Evolutionary conservation across 192 early-diverging fungal genomes (phyloP), one percentile per base, ranked within the genome.

Genomic region (Coemansia sp.): DNA sequence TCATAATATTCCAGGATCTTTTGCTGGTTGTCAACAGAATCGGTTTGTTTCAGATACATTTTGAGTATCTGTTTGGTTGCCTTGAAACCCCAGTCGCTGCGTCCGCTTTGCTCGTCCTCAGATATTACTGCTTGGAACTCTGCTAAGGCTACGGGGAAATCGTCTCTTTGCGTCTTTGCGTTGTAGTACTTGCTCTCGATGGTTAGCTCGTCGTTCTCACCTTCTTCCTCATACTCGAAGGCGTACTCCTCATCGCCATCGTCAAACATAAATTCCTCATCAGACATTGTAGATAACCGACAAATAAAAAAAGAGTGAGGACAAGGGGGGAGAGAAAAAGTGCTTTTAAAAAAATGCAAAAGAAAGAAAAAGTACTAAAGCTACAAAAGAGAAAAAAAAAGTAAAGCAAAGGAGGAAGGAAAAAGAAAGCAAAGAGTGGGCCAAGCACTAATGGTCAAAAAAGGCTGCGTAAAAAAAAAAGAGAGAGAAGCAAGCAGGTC

Each of bases 171-270:
- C 12, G 69, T 72, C 45, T 83, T 77, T 55, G 81, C 81, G 62
- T 77, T 78, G 75, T 83, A 83, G 67, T 78, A 83, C 58, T 78
- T 77, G 63, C 66, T 83, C 61, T 83, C 81, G 37, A 78, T 54
- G 5, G 72, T 70, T 14, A 78, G 33, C 9, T 67, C 69, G 32
- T 72, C 69, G 66, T 67, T 66, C 8, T 66, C 60, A 12, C 68
- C 73, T 22, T 75, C 74, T 57, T 83, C 81, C 51, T 78, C 75
- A 67, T 78, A 77, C 69, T 70, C 75, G 33, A 83, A 74, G 17
- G 61, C 71, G 64, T 61, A 79, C 20, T 74, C 71, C 17, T 77
- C 75, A 35, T 43, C 76, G 15, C 73, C 80, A 62, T 75, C 78
- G 2, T 78, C 81, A 35, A 66, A 77, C 81, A 83, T 83, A 38